A percentile compares a stretch with the other conserved stretches of the same genome.
These are phyloP conservation scores for Zopfia rhizophila DNA, from an alignment of 2,329 filamentous ascomycete genomes.

Conservation along the genomic window DNA sequence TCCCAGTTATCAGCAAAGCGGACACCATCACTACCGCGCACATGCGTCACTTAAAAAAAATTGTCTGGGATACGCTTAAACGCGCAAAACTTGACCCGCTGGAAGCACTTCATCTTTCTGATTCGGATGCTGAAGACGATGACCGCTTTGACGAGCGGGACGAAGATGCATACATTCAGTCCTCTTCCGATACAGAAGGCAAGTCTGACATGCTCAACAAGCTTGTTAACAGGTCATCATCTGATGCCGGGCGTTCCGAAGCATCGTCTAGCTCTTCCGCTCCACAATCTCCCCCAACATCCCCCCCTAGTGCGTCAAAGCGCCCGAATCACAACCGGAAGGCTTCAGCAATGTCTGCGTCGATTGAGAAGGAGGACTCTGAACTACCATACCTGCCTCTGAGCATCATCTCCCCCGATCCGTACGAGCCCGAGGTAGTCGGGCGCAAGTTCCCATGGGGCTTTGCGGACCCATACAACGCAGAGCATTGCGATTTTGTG, in stretches of 20 bases:
- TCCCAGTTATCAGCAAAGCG: slow-evolving; percentile 95
- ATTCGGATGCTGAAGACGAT: slow-evolving; percentile 72
- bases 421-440: slow-evolving; percentile 81
- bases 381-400: slow-evolving; percentile 80
- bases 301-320: slow-evolving; percentile 38
- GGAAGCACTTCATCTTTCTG: slow-evolving; percentile 84
- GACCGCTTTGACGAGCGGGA: slow-evolving; percentile 61
- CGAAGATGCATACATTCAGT: slow-evolving; percentile 57
- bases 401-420: slow-evolving; percentile 92
- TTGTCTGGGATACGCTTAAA: slow-evolving; percentile 89
- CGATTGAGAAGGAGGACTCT: slow-evolving; percentile 50
- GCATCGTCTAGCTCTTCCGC: slow-evolving; percentile 43
- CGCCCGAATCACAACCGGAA: slow-evolving; percentile 52
- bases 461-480: slow-evolving; percentile 92
- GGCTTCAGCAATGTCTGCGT: slow-evolving; percentile 52
- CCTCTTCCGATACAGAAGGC: slow-evolving; percentile 42
- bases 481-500: slow-evolving; percentile 92
- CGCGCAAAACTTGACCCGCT: slow-evolving; percentile 87
- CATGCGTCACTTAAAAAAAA: slow-evolving; percentile 91
- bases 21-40: slow-evolving; percentile 96
- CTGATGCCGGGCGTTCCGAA: slow-evolving; percentile 46
- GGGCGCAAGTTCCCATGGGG: slow-evolving; percentile 97
- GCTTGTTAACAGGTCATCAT: slow-evolving; percentile 50
- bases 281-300: slow-evolving; percentile 43
- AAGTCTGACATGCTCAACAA: slow-evolving; percentile 51